Percentiles rank a stretch among this genome's conserved stretches.
Conservation (phyloP, 257 asterid species). For the Anisodus acutangulus region DNA sequence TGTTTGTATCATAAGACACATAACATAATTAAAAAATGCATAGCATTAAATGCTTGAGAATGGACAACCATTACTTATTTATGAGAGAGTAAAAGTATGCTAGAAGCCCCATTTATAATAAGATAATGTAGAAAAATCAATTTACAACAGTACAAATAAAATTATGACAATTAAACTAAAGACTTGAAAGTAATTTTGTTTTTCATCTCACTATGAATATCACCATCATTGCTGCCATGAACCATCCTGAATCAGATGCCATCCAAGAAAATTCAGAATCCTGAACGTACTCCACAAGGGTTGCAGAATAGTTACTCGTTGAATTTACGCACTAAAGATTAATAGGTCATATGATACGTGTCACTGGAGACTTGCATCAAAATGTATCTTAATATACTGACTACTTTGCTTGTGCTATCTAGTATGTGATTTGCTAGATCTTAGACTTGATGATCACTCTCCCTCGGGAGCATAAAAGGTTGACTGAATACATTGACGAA, state of each 20-base stretch:
- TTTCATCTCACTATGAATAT: not conserved
- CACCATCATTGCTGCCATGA: slow-evolving; percentile 1
- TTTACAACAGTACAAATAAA: not conserved
- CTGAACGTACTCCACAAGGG: not conserved
- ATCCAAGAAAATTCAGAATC: slow-evolving; percentile 2
- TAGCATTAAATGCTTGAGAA: not conserved
- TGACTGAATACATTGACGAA: not conserved
- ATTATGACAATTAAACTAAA: not conserved
- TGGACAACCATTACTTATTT: not conserved
- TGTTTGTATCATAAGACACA: not conserved
- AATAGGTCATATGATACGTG: not conserved
- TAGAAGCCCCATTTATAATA: not conserved
- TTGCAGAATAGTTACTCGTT: not conserved
- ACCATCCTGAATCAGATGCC: not conserved
- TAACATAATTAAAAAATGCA: not conserved
- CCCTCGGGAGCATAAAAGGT: not conserved
- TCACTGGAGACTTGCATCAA: not conserved
- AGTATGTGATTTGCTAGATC: not conserved
- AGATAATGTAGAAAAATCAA: not conserved
- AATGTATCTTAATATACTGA: not conserved
- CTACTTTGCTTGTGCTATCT: not conserved
- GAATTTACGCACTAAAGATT: not conserved
- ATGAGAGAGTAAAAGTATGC: slow-evolving; percentile 6
- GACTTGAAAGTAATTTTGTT: not conserved
- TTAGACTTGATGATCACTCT: not conserved